Evolutionary conservation across 306 rosid species (phyloP).

Genomic region (Vigna angularis): DNA sequence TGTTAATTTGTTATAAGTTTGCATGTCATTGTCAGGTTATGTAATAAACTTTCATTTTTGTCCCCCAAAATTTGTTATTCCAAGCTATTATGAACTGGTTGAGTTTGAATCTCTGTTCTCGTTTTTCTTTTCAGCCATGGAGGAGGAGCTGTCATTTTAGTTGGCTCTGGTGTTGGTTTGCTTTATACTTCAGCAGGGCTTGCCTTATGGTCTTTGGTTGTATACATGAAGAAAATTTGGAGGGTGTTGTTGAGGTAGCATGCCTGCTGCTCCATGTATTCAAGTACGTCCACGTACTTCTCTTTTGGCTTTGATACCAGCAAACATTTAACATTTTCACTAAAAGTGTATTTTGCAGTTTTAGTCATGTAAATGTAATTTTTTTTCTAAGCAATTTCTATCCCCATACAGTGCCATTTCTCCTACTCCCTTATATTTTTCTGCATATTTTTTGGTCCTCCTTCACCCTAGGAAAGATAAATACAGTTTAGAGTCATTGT

Average conservation of each 20-base stretch:
- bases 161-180: slow-evolving; percentile 79
- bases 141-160: slow-evolving; percentile 68
- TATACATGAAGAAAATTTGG: slow-evolving; percentile 89
- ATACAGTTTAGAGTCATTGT: background rate
- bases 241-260: slow-evolving; percentile 75
- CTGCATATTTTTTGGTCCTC: slow-evolving; percentile 10
- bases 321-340: slow-evolving; percentile 22
- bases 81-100: slow-evolving; percentile 1
- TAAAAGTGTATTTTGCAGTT: slow-evolving; percentile 37
- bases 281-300: slow-evolving; percentile 25
- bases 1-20: background rate
- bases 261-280: slow-evolving; percentile 39
- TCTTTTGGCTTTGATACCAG: slow-evolving; percentile 18
- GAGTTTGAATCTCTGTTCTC: slow-evolving; percentile 4
- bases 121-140: slow-evolving; percentile 66
- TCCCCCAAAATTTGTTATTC: slow-evolving; percentile 13
- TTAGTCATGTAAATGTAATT: slow-evolving; percentile 42
- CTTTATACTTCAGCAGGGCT: slow-evolving; percentile 97
- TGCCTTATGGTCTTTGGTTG: slow-evolving; percentile 88
- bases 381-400: slow-evolving; percentile 6
- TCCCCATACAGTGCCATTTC: slow-evolving; percentile 28
- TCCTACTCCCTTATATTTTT: slow-evolving; percentile 3
- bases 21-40: slow-evolving; percentile 14
- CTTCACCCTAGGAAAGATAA: background rate
- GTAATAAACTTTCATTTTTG: slow-evolving; percentile 16